These are phyloP conservation scores for Chalciporus chontae DNA, from an alignment of 768 basidiomycete genomes.

Conservation along the genomic window DNA sequence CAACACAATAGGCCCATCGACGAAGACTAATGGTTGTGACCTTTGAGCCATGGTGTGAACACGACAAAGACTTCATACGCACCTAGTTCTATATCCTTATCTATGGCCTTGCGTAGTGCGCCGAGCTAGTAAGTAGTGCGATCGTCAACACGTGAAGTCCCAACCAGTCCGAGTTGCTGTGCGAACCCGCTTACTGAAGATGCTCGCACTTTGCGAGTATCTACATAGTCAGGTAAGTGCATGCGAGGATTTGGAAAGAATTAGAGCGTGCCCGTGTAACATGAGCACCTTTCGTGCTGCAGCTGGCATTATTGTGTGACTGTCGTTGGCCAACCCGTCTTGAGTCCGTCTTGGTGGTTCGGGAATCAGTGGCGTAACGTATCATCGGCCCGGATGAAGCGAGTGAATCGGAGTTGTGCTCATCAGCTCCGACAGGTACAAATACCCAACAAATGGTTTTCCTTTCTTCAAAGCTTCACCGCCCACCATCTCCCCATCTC, in stretches of 20 bases:
- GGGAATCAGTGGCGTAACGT: no score
- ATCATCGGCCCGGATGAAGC: no score
- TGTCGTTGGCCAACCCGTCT: neutral
- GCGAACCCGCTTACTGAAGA: constrained; percentile 70
- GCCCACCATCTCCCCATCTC: no score
- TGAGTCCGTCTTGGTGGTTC: no score
- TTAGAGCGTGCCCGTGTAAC: constrained; percentile 39
- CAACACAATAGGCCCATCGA: constrained; percentile 68
- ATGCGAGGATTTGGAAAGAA: neutral
- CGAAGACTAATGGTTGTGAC: constrained; percentile 49
- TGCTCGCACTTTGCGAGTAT: constrained; percentile 66
- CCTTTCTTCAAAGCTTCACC: no score
- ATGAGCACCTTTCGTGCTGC: constrained; percentile 39
- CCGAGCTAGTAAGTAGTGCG: constrained; percentile 50
- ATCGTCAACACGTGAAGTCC: neutral
- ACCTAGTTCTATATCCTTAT: constrained; percentile 66
- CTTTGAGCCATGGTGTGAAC: neutral
- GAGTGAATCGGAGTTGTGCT: no score
- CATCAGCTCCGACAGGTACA: no score
- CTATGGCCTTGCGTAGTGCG: constrained; percentile 67
- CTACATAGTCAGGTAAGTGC: constrained; percentile 32
- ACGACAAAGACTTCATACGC: constrained; percentile 3
- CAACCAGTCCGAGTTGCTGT: neutral
- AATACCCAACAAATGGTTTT: no score
- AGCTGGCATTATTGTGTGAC: constrained; percentile 15